Evolutionary conservation across 1,284 basidiomycete species (phyloP).

Genomic region (Tilletia setariae): DNA sequence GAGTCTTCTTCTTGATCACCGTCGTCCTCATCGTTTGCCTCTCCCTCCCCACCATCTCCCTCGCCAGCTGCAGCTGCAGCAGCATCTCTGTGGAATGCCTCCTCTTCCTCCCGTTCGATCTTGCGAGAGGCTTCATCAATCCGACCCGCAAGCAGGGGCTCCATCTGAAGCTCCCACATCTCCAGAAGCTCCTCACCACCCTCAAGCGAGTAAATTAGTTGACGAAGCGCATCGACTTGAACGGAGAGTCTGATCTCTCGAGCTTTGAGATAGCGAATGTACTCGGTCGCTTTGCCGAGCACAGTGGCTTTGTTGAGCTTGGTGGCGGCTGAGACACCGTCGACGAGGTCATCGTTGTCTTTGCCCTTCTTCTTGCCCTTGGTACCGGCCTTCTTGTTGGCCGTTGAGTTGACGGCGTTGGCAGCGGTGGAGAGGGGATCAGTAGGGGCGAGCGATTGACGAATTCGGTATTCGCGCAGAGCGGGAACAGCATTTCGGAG

Average conservation of each 20-base stretch:
- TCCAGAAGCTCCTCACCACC: slow-evolving; percentile 51
- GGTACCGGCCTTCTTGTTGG: slow-evolving; percentile 35
- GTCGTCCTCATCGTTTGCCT: slow-evolving; percentile 35
- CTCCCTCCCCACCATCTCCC: slow-evolving; percentile 33
- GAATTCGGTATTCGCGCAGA: slow-evolving; percentile 57
- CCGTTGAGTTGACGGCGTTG: neutral
- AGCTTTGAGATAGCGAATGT: slow-evolving; percentile 51
- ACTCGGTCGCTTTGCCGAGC: slow-evolving; percentile 51
- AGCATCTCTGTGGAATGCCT: slow-evolving; percentile 18
- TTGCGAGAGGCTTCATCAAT: slow-evolving; percentile 27
- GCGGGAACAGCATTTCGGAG: slow-evolving; percentile 74
- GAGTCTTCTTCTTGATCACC: slow-evolving; percentile 28
- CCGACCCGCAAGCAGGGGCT: slow-evolving; percentile 35
- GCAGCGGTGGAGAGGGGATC: neutral
- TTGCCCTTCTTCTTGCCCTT: slow-evolving; percentile 37
- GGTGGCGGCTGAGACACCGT: slow-evolving; percentile 51
- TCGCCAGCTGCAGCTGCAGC: slow-evolving; percentile 40
- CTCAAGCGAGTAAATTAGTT: slow-evolving; percentile 44
- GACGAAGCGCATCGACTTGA: slow-evolving; percentile 43
- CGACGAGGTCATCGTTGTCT: slow-evolving; percentile 45
- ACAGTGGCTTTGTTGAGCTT: slow-evolving; percentile 54
- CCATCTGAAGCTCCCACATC: slow-evolving; percentile 47
- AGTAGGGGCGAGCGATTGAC: neutral
- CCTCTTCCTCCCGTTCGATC: slow-evolving; percentile 34
- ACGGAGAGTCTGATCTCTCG: slow-evolving; percentile 43